Conservation (phyloP, 352 stramenopile genomes). For the Blastocystis sp. region DNA sequence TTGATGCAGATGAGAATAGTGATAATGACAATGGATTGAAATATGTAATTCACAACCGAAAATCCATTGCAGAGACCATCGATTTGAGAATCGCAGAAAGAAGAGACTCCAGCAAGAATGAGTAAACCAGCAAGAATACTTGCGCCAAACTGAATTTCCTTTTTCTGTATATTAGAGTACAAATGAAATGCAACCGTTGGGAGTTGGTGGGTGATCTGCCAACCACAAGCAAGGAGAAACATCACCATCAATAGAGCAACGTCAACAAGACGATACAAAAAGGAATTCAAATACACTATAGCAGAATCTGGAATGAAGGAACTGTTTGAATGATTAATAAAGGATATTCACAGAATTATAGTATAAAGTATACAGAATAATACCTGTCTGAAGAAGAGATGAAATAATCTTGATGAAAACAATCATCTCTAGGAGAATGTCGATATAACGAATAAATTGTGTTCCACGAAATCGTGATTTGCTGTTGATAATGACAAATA, state of each 20-base stretch:
- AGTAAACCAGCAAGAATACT: constrained; percentile 7
- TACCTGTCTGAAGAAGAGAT: neutral
- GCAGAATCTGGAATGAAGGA: constrained; percentile 29
- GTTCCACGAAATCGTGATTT: constrained; percentile 23
- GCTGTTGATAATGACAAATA: constrained; percentile 54
- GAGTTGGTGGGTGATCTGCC: constrained; percentile 56
- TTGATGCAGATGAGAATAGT: constrained; percentile 54
- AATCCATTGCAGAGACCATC: constrained; percentile 43
- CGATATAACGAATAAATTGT: neutral
- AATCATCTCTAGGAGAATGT: neutral
- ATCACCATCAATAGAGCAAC: neutral
- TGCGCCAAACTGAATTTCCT: constrained; percentile 52
- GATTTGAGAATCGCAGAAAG: constrained; percentile 53
- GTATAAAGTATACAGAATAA: constrained; percentile 7
- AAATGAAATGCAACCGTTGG: neutral
- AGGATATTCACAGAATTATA: constrained; percentile 47
- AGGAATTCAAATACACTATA: constrained; percentile 5
- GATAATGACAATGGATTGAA: constrained; percentile 42
- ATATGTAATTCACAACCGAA: constrained; percentile 52
- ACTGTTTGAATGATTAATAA: neutral
- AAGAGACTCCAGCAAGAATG: constrained; percentile 9
- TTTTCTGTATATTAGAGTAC: neutral
- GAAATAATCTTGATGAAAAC: constrained; percentile 35
- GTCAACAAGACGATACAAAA: constrained; percentile 5
- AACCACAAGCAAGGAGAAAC: constrained; percentile 36